phyloP scores from a whole-genome alignment of 306 rosid species.

The Boehmeria nivea region DNA sequence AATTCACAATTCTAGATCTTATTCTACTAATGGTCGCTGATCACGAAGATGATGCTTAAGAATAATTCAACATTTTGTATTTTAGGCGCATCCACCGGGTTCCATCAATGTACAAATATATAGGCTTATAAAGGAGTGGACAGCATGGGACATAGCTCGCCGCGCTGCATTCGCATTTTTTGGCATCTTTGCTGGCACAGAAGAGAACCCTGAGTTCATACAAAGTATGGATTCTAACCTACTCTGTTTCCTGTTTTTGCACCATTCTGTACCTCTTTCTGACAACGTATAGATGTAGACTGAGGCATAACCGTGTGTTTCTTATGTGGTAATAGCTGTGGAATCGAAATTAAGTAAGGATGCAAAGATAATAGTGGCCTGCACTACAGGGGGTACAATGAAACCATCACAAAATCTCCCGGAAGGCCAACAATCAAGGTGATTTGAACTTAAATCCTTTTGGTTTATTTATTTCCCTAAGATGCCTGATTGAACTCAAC shows the following conservation, averaged over 20 bases:
- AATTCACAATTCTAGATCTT: not conserved
- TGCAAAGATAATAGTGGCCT: slow-evolving; percentile 86
- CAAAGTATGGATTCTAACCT: slow-evolving; percentile 36
- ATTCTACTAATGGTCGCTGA: not conserved
- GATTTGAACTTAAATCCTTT: not conserved
- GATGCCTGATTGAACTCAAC: not conserved
- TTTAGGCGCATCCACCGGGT: slow-evolving; percentile 80
- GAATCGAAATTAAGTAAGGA: slow-evolving; percentile 61
- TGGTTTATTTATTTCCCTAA: not conserved
- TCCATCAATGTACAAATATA: slow-evolving; percentile 91
- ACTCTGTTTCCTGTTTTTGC: slow-evolving; percentile 1
- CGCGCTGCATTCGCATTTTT: slow-evolving; percentile 97
- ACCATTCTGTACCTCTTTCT: slow-evolving; percentile 1
- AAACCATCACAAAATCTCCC: slow-evolving; percentile 92
- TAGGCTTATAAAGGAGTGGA: slow-evolving; percentile 98
- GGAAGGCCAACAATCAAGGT: slow-evolving; percentile 97
- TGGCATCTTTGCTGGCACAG: slow-evolving; percentile 93
- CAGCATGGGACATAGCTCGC: slow-evolving; percentile 98
- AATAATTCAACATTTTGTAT: slow-evolving; percentile 1
- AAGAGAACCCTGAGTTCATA: slow-evolving; percentile 93
- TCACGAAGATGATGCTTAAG: not conserved
- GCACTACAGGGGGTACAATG: slow-evolving; percentile 89
- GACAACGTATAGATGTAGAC: not conserved
- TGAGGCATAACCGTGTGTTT: not conserved
- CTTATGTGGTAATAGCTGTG: slow-evolving; percentile 46